Percentiles rank a stretch among this genome's conserved stretches.
phyloP scores from a whole-genome alignment of 2,329 filamentous ascomycete genomes.

The Orbilia oligospora region DNA sequence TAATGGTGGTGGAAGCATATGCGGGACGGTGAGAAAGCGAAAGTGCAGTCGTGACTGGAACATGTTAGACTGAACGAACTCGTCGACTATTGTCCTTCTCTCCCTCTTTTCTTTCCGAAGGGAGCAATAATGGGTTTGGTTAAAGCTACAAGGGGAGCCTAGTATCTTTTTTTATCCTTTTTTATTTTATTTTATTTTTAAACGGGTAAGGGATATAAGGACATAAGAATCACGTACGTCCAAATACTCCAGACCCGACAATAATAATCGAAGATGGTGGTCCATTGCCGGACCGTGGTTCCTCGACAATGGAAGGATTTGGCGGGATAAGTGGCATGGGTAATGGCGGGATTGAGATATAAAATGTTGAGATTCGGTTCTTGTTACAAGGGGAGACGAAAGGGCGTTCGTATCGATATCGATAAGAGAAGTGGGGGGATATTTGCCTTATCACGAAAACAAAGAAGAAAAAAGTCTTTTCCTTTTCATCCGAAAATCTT shows the following conservation, averaged over 20 bases:
- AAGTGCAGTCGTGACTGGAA: constrained; percentile 62
- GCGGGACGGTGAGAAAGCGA: constrained; percentile 65
- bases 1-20: constrained; percentile 75
- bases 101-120: background rate
- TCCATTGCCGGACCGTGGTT: constrained; percentile 30
- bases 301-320: constrained; percentile 33
- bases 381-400: constrained; percentile 15
- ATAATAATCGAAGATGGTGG: constrained; percentile 73
- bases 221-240: constrained; percentile 68
- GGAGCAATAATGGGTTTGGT: background rate
- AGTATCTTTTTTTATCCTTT: constrained; percentile 65
- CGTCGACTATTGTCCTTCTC: constrained; percentile 60
- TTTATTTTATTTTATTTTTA: too few species aligned
- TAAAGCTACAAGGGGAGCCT: constrained; percentile 1
- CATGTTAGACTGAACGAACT: constrained; percentile 64
- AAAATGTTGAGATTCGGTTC: constrained; percentile 31
- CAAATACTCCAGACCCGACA: constrained; percentile 78
- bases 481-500: constrained; percentile 31
- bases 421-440: constrained; percentile 23
- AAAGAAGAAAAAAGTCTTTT: background rate
- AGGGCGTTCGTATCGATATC: constrained; percentile 25
- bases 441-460: constrained; percentile 27
- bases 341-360: constrained; percentile 33
- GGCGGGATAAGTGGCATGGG: constrained; percentile 39
- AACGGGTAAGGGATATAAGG: constrained; percentile 66